Evolutionary conservation across 352 stramenopile genomes (phyloP).

Genomic region (Phytophthora constricta): DNA sequence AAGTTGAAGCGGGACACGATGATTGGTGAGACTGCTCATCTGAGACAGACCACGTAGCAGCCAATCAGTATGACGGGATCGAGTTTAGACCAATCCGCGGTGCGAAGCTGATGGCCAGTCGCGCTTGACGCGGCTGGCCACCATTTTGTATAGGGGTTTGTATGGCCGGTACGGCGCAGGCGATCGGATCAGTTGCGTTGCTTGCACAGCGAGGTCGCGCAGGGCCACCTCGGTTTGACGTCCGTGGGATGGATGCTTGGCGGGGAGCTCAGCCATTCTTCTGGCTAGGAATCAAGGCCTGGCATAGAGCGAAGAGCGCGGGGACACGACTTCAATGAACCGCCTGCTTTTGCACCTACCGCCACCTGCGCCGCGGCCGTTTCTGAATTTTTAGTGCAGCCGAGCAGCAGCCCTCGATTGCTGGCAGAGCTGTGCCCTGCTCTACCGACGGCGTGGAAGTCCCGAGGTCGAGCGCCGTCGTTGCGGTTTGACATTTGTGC

Average conservation of each 20-base stretch:
- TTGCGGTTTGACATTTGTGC: background rate
- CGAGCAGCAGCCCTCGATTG: background rate
- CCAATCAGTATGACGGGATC: constrained; percentile 23
- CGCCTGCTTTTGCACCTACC: constrained; percentile 12
- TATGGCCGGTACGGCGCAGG: too few species aligned
- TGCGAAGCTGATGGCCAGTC: too few species aligned
- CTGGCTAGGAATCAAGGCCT: background rate
- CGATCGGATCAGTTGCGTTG: too few species aligned
- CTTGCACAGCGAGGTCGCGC: too few species aligned
- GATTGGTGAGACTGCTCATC: constrained; percentile 9
- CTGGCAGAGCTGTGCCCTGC: too few species aligned
- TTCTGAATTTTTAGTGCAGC: background rate
- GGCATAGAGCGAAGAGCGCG: background rate
- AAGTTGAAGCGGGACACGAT: constrained; percentile 45
- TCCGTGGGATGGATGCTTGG: too few species aligned
- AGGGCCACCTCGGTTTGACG: too few species aligned
- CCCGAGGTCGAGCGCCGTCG: too few species aligned
- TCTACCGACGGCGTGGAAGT: too few species aligned
- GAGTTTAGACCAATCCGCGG: constrained; percentile 24
- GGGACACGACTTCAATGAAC: constrained; percentile 24
- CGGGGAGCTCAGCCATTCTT: too few species aligned
- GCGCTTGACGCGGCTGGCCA: constrained; percentile 15
- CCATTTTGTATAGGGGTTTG: background rate
- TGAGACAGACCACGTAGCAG: constrained; percentile 22
- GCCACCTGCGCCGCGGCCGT: constrained; percentile 2